Percentiles rank a stretch among this genome's conserved stretches.
Conservation (phyloP, 192 early-diverging fungal species). For the Podila horticola region DNA sequence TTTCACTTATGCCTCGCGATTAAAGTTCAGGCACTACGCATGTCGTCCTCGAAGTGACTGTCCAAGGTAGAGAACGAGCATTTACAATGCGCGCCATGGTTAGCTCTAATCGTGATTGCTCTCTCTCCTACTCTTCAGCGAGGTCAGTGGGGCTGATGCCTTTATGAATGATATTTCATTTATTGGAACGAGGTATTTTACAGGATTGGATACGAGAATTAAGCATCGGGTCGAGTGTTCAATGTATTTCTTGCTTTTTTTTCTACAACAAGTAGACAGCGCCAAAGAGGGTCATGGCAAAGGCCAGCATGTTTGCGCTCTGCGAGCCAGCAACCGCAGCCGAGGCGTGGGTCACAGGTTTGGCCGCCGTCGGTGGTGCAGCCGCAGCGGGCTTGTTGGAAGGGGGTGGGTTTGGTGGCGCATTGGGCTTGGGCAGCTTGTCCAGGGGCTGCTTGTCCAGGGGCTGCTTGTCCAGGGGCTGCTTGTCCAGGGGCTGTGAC, state of each 20-base stretch:
- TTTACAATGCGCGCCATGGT: too few species aligned
- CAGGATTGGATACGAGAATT: too few species aligned
- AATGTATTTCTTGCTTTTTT: too few species aligned
- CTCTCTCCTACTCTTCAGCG: background rate
- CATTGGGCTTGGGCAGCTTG: slow-evolving; percentile 24
- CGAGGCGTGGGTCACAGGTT: background rate
- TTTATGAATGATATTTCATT: background rate
- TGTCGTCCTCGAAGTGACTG: too few species aligned
- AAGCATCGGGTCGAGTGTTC: too few species aligned
- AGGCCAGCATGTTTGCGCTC: slow-evolving; percentile 35
- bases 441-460: background rate
- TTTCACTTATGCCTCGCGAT: too few species aligned
- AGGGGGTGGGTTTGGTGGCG: slow-evolving; percentile 32
- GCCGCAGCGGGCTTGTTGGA: background rate
- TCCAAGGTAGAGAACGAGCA: too few species aligned
- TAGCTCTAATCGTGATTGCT: background rate
- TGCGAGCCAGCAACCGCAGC: background rate
- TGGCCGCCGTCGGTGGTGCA: slow-evolving; percentile 5
- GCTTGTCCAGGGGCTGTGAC: slow-evolving; percentile 16
- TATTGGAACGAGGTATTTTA: background rate
- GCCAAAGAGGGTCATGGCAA: slow-evolving; percentile 37
- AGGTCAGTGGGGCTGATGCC: background rate
- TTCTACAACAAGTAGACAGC: slow-evolving; percentile 41
- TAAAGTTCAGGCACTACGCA: too few species aligned
- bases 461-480: slow-evolving; percentile 29